Evolutionary conservation across 768 basidiomycete genomes (phyloP).

Genomic region (Kwoniella dejecticola): DNA sequence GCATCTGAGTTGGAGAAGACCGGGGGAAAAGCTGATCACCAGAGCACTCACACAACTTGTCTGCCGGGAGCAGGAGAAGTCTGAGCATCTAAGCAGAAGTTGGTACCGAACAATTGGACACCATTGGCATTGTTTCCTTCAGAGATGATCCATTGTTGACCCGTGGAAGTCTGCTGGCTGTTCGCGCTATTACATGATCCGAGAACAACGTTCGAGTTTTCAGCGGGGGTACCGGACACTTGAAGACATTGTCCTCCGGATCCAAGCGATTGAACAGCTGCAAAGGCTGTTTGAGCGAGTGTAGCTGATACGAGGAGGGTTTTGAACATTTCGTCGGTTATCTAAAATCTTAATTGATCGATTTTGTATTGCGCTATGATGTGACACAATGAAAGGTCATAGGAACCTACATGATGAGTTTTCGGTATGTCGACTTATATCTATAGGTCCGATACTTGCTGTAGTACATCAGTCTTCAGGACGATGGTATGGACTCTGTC

Average conservation of each 20-base stretch:
- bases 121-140: constrained; percentile 32
- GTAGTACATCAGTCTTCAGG: no score
- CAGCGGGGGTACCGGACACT: constrained; percentile 22
- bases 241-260: constrained; percentile 29
- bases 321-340: not conserved
- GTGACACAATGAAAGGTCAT: no score
- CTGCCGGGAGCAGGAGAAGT: constrained; percentile 17
- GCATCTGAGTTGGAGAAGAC: not conserved
- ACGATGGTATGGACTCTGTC: no score
- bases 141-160: constrained; percentile 32
- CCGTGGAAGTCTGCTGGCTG: constrained; percentile 21
- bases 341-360: no score
- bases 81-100: constrained; percentile 32
- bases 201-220: constrained; percentile 20
- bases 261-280: constrained; percentile 27
- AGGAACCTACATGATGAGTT: no score
- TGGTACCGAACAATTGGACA: constrained; percentile 30
- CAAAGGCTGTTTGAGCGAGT: constrained; percentile 16
- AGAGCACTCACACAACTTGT: constrained; percentile 12
- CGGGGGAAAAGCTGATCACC: not conserved
- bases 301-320: constrained; percentile 20
- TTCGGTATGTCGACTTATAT: no score
- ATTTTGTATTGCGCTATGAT: no score
- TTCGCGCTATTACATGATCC: constrained; percentile 27
- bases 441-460: no score